Evolutionary conservation across 257 asterid species (phyloP).

Genomic region (Plantago ovata): DNA sequence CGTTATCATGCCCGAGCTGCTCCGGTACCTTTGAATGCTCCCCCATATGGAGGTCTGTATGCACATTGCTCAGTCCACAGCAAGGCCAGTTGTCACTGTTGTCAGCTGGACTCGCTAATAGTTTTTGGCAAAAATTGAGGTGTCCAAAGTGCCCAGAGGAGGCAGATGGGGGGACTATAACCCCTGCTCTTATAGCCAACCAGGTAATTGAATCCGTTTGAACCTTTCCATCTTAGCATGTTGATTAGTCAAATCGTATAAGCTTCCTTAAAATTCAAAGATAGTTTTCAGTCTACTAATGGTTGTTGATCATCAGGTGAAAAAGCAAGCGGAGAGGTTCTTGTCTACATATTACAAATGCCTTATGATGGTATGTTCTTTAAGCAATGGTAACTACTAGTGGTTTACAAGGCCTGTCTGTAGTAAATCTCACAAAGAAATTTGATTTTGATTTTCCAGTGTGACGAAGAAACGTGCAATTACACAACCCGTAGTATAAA

Average conservation of each 20-base stretch:
- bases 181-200: conserved; percentile 69
- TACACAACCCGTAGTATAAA: conserved; percentile 72
- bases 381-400: conserved; percentile 19
- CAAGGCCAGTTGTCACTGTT: conserved; percentile 38
- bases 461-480: conserved; percentile 95
- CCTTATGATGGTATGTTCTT: conserved; percentile 68
- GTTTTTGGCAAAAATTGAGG: conserved; percentile 67
- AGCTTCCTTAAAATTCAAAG: not conserved
- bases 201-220: conserved; percentile 54
- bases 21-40: conserved; percentile 58
- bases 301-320: conserved; percentile 55
- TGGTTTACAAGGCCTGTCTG: not conserved
- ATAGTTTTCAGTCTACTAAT: conserved; percentile 4
- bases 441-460: conserved; percentile 38
- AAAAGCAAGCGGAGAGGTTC: conserved; percentile 78
- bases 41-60: conserved; percentile 59
- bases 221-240: not conserved
- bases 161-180: conserved; percentile 53
- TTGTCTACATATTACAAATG: conserved; percentile 72
- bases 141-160: conserved; percentile 91
- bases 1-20: conserved; percentile 86
- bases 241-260: not conserved
- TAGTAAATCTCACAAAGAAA: not conserved
- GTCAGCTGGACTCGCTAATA: conserved; percentile 31
- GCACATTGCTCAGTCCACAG: conserved; percentile 45